Conservation (phyloP, 768 basidiomycete genomes). For the Kwoniella heveanensis region DNA sequence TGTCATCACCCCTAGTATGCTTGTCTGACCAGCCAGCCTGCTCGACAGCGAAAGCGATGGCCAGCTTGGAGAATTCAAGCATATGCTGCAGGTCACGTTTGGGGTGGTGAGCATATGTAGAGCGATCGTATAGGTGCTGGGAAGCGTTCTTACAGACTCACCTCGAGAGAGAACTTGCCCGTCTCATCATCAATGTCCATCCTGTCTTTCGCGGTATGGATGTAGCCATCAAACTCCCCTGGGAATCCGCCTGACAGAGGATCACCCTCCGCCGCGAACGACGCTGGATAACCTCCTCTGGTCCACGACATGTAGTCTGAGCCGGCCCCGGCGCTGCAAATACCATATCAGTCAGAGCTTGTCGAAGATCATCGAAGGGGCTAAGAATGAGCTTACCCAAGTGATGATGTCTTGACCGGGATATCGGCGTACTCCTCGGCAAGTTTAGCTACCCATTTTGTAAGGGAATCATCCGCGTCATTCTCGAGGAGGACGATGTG, state of each 20-base stretch:
- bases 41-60: constrained; percentile 74
- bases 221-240: constrained; percentile 36
- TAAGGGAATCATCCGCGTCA: constrained; percentile 25
- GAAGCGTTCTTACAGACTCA: constrained; percentile 16
- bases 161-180: constrained; percentile 36
- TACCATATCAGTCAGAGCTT: not conserved
- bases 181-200: constrained; percentile 36
- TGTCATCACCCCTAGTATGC: constrained; percentile 24
- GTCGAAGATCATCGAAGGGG: too few species aligned
- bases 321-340: constrained; percentile 8
- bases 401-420: constrained; percentile 15
- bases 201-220: constrained; percentile 33
- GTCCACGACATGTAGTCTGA: constrained; percentile 47
- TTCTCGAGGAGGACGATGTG: constrained; percentile 28
- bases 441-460: constrained; percentile 35
- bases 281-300: constrained; percentile 29
- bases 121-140: not conserved
- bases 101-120: not conserved
- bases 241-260: constrained; percentile 23
- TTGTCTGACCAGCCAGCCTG: constrained; percentile 43
- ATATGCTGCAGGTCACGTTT: constrained; percentile 63
- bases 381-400: constrained; percentile 20
- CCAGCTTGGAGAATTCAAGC: constrained; percentile 75
- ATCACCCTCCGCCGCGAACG: constrained; percentile 37
- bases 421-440: constrained; percentile 33